Conservation (phyloP, 2,329 filamentous ascomycete species). For the Alternaria burnsii region DNA sequence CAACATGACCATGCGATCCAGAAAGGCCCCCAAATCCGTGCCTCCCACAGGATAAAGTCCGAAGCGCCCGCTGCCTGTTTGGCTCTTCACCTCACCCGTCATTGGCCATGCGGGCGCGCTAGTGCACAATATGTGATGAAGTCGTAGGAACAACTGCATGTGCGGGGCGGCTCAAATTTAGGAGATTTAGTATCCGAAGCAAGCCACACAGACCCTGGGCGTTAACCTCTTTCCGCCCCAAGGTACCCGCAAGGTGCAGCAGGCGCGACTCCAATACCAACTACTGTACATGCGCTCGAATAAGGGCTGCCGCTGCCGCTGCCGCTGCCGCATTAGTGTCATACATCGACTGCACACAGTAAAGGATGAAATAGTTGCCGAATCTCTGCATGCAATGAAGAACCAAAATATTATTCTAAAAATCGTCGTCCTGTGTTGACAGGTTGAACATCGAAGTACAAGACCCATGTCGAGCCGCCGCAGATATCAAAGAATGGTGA, state of each 20-base stretch:
- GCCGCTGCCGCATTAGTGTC: neutral
- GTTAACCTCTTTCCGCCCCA: neutral
- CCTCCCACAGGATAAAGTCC: neutral
- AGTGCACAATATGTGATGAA: neutral
- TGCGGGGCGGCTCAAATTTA: neutral
- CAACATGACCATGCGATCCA: too few species aligned
- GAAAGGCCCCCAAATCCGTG: neutral
- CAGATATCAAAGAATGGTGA: slow-evolving; percentile 1
- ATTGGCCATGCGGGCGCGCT: neutral
- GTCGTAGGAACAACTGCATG: neutral
- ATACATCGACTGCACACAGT: neutral
- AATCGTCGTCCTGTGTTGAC: neutral
- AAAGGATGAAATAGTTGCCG: neutral
- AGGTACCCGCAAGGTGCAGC: slow-evolving; percentile 2
- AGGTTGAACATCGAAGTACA: neutral
- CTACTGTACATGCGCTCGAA: neutral
- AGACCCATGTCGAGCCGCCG: neutral
- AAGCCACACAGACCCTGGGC: neutral
- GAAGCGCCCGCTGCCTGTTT: neutral
- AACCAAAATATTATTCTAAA: neutral
- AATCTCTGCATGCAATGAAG: neutral
- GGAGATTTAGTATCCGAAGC: neutral
- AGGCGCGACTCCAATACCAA: neutral
- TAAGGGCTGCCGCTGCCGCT: neutral
- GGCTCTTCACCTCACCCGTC: neutral